These are phyloP conservation scores for Malus fusca DNA, from an alignment of 306 rosid species.

Conservation along the genomic window DNA sequence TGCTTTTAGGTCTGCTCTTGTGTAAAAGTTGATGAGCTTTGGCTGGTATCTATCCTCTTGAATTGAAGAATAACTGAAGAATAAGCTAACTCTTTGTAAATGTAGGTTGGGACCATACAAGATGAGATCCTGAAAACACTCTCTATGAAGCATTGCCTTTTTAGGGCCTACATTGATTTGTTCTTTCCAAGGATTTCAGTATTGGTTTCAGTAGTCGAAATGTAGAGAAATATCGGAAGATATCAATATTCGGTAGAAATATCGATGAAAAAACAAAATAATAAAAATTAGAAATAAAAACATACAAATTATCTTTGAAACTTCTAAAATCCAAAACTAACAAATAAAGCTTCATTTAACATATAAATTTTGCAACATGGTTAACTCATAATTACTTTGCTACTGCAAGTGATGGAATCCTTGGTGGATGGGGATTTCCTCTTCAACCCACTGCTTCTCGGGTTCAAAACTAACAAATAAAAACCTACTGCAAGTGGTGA, in stretches of 20 bases:
- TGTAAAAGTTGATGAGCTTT: not conserved
- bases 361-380: no score
- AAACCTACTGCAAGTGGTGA: no score
- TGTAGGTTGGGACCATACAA: not conserved
- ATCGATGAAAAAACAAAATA: no score
- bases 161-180: not conserved
- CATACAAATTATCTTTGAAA: not conserved
- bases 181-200: no score
- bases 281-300: no score
- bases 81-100: not conserved
- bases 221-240: not conserved
- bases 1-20: not conserved
- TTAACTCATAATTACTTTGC: no score
- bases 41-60: not conserved
- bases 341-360: not conserved
- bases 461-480: no score
- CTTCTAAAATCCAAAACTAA: not conserved
- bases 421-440: no score
- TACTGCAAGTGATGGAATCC: no score
- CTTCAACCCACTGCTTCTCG: no score
- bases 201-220: no score
- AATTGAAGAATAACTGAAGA: not conserved
- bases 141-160: not conserved
- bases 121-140: not conserved
- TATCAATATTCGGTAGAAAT: no score